Evolutionary conservation across 2,329 filamentous ascomycete genomes (phyloP).

Genomic region (Raffaelea albimanens): DNA sequence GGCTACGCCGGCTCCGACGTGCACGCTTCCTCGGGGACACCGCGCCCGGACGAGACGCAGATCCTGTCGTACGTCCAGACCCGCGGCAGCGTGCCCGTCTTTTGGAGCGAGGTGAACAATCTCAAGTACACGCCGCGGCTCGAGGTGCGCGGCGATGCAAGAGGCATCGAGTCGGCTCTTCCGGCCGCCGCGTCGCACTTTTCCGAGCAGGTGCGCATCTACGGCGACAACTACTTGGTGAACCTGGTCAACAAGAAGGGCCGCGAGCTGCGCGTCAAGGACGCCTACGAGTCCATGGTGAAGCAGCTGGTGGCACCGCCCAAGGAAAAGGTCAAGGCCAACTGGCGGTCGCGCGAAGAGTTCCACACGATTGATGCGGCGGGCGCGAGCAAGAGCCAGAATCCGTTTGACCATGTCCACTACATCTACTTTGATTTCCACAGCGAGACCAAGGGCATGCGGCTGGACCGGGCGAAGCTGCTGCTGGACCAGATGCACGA

Average conservation of each 20-base stretch:
- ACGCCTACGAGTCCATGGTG: conserved; percentile 87
- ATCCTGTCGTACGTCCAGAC: conserved; percentile 94
- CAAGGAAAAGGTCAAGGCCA: conserved; percentile 54
- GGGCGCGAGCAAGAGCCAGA: conserved; percentile 37
- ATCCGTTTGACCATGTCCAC: conserved; percentile 70
- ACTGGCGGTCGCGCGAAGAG: conserved; percentile 66
- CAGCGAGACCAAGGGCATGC: conserved; percentile 89
- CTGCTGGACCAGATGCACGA: conserved; percentile 74
- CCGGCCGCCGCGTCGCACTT: conserved; percentile 80
- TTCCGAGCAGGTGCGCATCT: conserved; percentile 82
- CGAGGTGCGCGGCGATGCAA: conserved; percentile 77
- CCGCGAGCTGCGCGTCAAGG: conserved; percentile 79
- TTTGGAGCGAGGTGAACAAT: conserved; percentile 93
- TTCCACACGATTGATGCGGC: conserved; percentile 66
- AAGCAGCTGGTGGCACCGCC: conserved; percentile 64
- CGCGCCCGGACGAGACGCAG: conserved; percentile 55
- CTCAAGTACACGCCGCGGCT: conserved; percentile 86
- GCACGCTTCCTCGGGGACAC: conserved; percentile 40
- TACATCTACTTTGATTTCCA: conserved; percentile 99
- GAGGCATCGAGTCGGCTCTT: conserved; percentile 70
- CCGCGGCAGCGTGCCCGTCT: conserved; percentile 88
- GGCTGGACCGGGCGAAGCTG: conserved; percentile 84
- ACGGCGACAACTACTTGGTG: conserved; percentile 94
- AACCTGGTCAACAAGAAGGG: conserved; percentile 97
- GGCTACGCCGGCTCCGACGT: conserved; percentile 74